Base-by-base conservation (phyloP, 768 basidiomycete genomes). In the Clitopilus hobsonii region DNA sequence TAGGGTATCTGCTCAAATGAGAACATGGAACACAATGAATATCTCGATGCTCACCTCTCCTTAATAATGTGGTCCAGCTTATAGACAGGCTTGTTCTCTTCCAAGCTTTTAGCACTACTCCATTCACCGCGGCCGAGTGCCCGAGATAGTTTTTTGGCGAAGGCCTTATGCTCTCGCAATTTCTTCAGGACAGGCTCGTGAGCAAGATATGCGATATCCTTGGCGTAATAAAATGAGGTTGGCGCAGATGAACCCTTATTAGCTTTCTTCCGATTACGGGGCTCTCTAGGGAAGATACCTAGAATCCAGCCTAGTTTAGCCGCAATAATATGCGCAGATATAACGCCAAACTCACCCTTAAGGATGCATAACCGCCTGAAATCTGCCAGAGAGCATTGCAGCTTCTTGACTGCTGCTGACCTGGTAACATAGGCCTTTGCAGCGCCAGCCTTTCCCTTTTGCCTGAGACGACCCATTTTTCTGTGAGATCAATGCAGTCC, bases 211-310 rank as follows among this genome's bases (percentile, higher is more conserved):
- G 91, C 90, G 60, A 99, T 96, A 67, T 99, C 97, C 74, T 99
- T 99, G 24, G 91, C 78, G 69, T 98, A 98, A 74, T 99, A 99
- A 74, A 98, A 99, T 2, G 94, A 93, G 0, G 97, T 94, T 3
- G 95, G 94, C 0, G 93, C 95, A 52, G 94, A 94, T 2, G 93
- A 96, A 1, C 96, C 97, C 69, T 97, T 98, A 76, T 98, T 98
- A 30, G 96, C 97, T 59, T 85, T 84, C 69, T 98, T 99, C 63
- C 84, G 85, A 72, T 83, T 86, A 47, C 85, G 84, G 23, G 97
- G 97, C 69, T 99, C 97, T 53, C 96, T 91, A 59, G 97, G 97
- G 69, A 96, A 98, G 64, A 99, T 96, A 11, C 96, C 95, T 98
- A 55, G 38, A 65, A 54, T 51, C n/a, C 29, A 50, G 32, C n/a